phyloP scores from a whole-genome alignment of 192 early-diverging fungal genomes.

The Geranomyces variabilis region DNA sequence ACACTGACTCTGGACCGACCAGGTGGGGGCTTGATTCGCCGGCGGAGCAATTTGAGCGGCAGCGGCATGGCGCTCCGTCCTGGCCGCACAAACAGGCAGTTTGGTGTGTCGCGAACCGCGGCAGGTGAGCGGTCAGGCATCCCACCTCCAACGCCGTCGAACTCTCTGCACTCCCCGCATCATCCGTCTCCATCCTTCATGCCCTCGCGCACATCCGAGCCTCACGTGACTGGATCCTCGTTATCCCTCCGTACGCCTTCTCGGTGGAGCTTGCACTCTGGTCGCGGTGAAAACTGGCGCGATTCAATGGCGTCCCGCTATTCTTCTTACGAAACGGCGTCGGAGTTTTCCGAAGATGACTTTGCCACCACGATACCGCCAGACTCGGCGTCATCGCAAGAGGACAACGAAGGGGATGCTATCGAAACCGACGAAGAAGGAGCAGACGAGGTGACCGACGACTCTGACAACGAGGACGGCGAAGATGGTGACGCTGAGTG shows the following conservation, averaged over 20 bases:
- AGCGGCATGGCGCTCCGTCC: not conserved
- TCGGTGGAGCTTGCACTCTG: not conserved
- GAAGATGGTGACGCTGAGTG: constrained; percentile 21
- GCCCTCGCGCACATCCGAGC: not conserved
- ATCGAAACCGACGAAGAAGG: not conserved
- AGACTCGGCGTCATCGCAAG: not conserved
- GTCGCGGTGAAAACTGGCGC: not conserved
- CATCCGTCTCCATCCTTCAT: not conserved
- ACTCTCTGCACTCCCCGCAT: not conserved
- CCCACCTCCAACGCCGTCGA: not conserved
- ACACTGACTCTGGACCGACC: not conserved
- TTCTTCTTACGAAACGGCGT: constrained; percentile 30
- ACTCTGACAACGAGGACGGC: not conserved
- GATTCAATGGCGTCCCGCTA: constrained; percentile 25
- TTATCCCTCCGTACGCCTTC: not conserved
- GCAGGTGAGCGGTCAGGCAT: not conserved
- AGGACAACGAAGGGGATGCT: not conserved
- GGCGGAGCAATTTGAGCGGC: constrained; percentile 1
- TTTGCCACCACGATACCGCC: not conserved
- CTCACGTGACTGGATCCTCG: too few relatives aligned
- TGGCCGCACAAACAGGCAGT: constrained; percentile 6
- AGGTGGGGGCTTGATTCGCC: not conserved
- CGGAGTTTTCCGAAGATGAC: constrained; percentile 31
- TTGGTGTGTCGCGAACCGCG: not conserved
- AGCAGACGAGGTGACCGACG: not conserved